These are phyloP conservation scores for Paspalum vaginatum DNA, from an alignment of 176 grass and related monocot species.

Conservation along the genomic window DNA sequence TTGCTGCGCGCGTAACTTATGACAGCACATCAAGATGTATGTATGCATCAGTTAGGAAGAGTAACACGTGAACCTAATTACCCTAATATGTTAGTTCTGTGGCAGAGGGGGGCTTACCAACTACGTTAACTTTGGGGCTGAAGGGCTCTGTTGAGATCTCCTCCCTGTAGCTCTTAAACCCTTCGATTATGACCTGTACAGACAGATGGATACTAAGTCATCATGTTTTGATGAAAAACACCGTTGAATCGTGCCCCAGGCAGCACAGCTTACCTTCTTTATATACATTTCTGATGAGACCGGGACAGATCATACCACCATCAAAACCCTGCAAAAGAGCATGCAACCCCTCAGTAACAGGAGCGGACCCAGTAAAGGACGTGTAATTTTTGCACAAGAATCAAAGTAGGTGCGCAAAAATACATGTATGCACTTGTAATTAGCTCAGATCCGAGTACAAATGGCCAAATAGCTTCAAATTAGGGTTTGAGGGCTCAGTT, in stretches of 20 bases:
- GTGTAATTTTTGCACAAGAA: too few relatives aligned
- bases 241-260: background rate
- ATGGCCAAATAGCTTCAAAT: too few relatives aligned
- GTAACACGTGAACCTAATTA: background rate
- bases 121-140: constrained; percentile 97
- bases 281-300: constrained; percentile 64
- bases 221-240: background rate
- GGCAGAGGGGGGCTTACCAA: constrained; percentile 59
- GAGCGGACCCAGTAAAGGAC: too few relatives aligned
- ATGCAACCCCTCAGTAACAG: too few relatives aligned
- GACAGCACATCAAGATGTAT: background rate
- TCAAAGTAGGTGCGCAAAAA: too few relatives aligned
- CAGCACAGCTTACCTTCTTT: constrained; percentile 65
- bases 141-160: constrained; percentile 90
- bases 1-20: background rate
- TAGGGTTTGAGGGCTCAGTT: too few relatives aligned
- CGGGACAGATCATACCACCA: constrained; percentile 21
- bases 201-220: constrained; percentile 6
- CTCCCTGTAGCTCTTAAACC: constrained; percentile 98
- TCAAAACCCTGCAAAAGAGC: too few relatives aligned
- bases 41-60: background rate
- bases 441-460: too few relatives aligned
- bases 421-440: too few relatives aligned
- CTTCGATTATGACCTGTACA: constrained; percentile 87
- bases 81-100: constrained; percentile 15